Base-by-base conservation (phyloP, 2,329 filamentous ascomycete species). In the Xylariaceae sp. region DNA sequence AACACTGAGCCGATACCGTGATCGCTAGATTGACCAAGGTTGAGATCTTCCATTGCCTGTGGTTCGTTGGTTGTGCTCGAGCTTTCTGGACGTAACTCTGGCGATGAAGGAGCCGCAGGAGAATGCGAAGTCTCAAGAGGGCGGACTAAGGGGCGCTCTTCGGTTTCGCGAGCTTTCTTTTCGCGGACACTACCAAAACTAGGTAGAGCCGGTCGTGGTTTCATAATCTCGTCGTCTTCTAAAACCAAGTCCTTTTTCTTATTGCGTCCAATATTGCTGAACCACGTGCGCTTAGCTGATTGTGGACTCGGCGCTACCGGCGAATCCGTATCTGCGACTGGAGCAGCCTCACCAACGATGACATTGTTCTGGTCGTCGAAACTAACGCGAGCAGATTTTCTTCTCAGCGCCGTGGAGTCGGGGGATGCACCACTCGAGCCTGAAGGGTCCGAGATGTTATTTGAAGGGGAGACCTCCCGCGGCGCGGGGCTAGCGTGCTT, bases 101-200 rank as follows among this genome's bases (percentile, higher is more conserved):
- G 61, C 2, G 68, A 65, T 44, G 54, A 59, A 30, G 54, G 62
- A 31, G 32, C 49, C 32, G 54, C 51, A 11, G 62, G 59, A 32
- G 66, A 61, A 44, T 68, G 58, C 2, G 61, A 52, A 27, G 65
- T 59, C 32, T 77, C 75, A 5, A 68, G 56, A 6, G 82, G 81
- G 27, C 80, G 75, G 35, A 85, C 80, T 42, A 85, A 69, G 0
- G 78, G 75, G 2, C 82, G 73, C 58, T 85, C 85, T 36, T 77
- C 71, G 1, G 69, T 58, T 44, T 81, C 76, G 36, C 71, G 75
- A 7, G 68, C 63, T 56, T 82, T 83, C 66, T 80, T 82, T 27
- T 84, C 81, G 18, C 85, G 77, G 18, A 91, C 75, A 60, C 87
- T 90, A 15, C 87, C 87, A 65, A 91, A 91, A 1, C 78, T 85